Conservation (phyloP, 352 stramenopile species). For the Halophytophthora batemanensis region DNA sequence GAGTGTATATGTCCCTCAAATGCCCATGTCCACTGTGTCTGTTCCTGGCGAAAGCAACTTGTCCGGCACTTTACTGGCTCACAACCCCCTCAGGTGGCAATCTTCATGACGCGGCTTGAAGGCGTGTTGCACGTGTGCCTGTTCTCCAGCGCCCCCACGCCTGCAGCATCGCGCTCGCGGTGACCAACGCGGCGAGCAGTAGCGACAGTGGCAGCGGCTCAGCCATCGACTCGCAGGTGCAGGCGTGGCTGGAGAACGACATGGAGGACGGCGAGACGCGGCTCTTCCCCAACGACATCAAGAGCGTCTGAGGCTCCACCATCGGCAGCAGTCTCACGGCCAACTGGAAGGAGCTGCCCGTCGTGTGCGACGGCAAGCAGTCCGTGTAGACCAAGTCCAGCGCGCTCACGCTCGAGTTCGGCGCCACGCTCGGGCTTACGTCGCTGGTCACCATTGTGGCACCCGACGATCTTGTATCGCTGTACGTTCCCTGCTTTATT, state of each 20-base stretch:
- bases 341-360: conserved; percentile 50
- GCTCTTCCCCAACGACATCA: conserved; percentile 58
- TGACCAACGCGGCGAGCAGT: not conserved
- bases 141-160: too few species aligned
- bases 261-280: conserved; percentile 50
- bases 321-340: conserved; percentile 47
- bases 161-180: too few species aligned
- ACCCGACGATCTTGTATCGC: conserved; percentile 25
- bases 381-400: conserved; percentile 47
- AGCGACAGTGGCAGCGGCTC: conserved; percentile 7
- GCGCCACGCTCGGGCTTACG: conserved; percentile 34
- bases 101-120: too few species aligned
- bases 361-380: conserved; percentile 45
- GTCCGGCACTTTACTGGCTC: too few species aligned
- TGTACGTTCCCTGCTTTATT: conserved; percentile 17
- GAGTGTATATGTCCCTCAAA: too few species aligned
- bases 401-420: conserved; percentile 29
- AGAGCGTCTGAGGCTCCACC: conserved; percentile 42
- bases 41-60: too few species aligned
- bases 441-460: conserved; percentile 49
- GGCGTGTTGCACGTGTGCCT: too few species aligned
- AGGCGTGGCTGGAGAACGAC: conserved; percentile 51
- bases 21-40: too few species aligned
- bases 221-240: conserved; percentile 38
- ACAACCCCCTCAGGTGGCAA: too few species aligned